Evolutionary conservation across 352 stramenopile genomes (phyloP).

Genomic region (Phytophthora sp.): DNA sequence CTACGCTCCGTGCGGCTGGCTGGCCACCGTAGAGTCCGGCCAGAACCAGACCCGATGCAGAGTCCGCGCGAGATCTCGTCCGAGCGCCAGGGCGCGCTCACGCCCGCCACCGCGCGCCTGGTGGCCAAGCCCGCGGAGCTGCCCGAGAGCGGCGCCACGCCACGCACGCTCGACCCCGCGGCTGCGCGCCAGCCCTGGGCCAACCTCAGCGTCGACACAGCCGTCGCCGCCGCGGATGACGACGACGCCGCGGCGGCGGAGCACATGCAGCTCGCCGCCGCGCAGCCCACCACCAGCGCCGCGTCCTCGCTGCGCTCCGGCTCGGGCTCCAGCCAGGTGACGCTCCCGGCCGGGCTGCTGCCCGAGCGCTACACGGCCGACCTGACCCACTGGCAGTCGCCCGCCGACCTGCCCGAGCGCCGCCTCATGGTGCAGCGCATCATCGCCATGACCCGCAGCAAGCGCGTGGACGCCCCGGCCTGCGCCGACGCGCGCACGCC

Average conservation of each 20-base stretch:
- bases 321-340: constrained; percentile 39
- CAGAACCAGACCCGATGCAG: constrained; percentile 15
- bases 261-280: too few relatives aligned
- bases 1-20: constrained; percentile 17
- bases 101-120: constrained; percentile 61
- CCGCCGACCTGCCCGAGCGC: constrained; percentile 76
- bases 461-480: constrained; percentile 39
- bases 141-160: constrained; percentile 48
- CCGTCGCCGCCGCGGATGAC: constrained; percentile 7
- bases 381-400: constrained; percentile 85
- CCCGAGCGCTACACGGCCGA: constrained; percentile 82
- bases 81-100: constrained; percentile 66
- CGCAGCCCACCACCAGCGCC: constrained; percentile 25
- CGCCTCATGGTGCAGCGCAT: constrained; percentile 88
- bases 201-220: constrained; percentile 77
- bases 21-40: constrained; percentile 28
- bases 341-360: constrained; percentile 59
- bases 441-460: constrained; percentile 85
- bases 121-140: constrained; percentile 51
- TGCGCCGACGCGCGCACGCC: constrained; percentile 67
- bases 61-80: constrained; percentile 79
- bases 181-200: constrained; percentile 65
- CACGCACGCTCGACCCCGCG: constrained; percentile 52
- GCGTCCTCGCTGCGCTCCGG: constrained; percentile 58
- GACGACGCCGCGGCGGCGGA: constrained; percentile 12